Percentiles rank a stretch among this genome's conserved stretches.
Evolutionary conservation across 805 yeast species (phyloP).

Genomic region (Candida xiaguanensis): DNA sequence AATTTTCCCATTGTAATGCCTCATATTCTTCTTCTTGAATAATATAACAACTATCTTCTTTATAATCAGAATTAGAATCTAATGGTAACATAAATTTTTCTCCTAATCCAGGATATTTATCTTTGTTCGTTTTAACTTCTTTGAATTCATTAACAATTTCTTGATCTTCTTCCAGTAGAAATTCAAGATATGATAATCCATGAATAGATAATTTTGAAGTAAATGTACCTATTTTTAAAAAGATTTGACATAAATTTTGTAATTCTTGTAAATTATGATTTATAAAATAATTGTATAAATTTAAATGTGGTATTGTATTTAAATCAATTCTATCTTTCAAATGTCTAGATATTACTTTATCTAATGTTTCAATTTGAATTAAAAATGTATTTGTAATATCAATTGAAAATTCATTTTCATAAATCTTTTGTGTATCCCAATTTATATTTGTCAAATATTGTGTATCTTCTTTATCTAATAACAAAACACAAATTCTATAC

Average conservation of each 20-base stretch:
- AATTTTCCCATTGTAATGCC: constrained; percentile 22
- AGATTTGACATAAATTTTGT: constrained; percentile 13
- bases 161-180: constrained; percentile 14
- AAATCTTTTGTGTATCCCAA: constrained; percentile 6
- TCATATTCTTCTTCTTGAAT: constrained; percentile 13
- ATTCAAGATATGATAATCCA: constrained; percentile 17
- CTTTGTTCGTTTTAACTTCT: neutral
- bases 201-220: constrained; percentile 19
- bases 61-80: neutral
- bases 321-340: constrained; percentile 8
- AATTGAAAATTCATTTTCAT: constrained; percentile 3
- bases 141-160: constrained; percentile 1
- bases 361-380: constrained; percentile 5
- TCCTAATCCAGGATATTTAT: constrained; percentile 3
- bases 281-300: constrained; percentile 14
- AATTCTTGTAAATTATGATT: constrained; percentile 15
- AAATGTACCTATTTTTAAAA: constrained; percentile 17
- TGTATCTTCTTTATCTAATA: constrained; percentile 17
- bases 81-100: neutral
- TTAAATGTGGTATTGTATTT: constrained; percentile 4
- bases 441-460: neutral
- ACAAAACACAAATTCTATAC: constrained; percentile 10
- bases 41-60: constrained; percentile 5
- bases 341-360: constrained; percentile 7
- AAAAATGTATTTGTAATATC: neutral